phyloP scores from a whole-genome alignment of 441 rosid species.

The Melastoma candidum region DNA sequence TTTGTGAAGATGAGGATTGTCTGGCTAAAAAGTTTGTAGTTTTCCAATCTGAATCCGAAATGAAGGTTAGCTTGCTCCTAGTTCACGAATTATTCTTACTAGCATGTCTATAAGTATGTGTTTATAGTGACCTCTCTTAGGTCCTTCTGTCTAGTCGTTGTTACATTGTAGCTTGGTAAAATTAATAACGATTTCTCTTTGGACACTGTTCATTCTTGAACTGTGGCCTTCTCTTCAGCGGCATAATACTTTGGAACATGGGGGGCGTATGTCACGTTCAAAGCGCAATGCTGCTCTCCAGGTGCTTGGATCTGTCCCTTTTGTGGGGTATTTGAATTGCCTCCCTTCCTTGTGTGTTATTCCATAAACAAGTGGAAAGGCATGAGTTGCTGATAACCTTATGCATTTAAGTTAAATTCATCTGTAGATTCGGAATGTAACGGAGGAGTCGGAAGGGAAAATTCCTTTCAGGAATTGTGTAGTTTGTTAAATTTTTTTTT shows the following conservation, averaged over 20 bases:
- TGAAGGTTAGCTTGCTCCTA: slow-evolving; percentile 49
- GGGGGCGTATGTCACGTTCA: slow-evolving; percentile 88
- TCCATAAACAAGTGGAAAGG: no score
- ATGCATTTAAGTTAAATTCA: no score
- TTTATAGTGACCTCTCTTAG: background rate
- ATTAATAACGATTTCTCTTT: background rate
- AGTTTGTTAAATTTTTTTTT: no score
- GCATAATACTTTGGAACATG: slow-evolving; percentile 85
- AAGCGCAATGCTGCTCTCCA: slow-evolving; percentile 89
- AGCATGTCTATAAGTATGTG: slow-evolving; percentile 2
- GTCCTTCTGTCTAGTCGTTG: no score
- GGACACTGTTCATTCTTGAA: background rate
- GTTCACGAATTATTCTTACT: background rate
- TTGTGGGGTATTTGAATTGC: no score
- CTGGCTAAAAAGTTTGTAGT: slow-evolving; percentile 83
- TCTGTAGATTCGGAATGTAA: no score
- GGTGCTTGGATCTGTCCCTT: slow-evolving; percentile 26
- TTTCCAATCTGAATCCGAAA: slow-evolving; percentile 72
- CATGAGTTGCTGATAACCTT: no score
- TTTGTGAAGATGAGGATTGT: slow-evolving; percentile 90
- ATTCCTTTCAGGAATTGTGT: no score
- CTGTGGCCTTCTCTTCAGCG: slow-evolving; percentile 40
- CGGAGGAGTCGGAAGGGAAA: no score
- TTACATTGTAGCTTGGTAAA: no score
- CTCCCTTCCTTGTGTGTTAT: no score